These are phyloP conservation scores for Astragalus membranaceus DNA, from an alignment of 306 rosid species.

Conservation along the genomic window DNA sequence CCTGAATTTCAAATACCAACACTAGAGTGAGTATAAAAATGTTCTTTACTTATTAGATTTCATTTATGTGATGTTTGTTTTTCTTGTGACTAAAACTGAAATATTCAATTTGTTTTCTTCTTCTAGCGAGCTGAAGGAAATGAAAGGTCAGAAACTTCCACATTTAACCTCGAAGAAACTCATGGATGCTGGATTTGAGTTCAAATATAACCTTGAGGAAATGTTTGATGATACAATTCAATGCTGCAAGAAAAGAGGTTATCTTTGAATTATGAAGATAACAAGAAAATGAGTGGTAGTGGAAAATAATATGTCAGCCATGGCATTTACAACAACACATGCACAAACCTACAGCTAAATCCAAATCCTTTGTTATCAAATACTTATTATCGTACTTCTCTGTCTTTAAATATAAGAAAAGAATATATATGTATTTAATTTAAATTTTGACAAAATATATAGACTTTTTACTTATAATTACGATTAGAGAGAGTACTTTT, in stretches of 20 bases:
- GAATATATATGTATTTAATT: too few relatives aligned
- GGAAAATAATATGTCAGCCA: too few relatives aligned
- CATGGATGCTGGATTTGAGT: conserved; percentile 42
- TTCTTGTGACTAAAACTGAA: background rate
- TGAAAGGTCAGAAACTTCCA: background rate
- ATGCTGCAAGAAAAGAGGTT: conserved; percentile 19
- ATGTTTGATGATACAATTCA: conserved; percentile 38
- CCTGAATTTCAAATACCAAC: conserved; percentile 36
- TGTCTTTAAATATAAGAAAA: too few relatives aligned
- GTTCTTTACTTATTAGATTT: background rate
- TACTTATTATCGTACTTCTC: too few relatives aligned
- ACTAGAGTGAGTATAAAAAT: conserved; percentile 36
- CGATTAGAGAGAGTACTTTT: too few relatives aligned
- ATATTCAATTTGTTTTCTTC: background rate
- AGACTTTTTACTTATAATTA: too few relatives aligned
- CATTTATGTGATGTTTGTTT: background rate
- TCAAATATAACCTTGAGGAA: conserved; percentile 37
- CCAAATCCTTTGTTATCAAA: too few relatives aligned
- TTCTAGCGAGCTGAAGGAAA: conserved; percentile 28
- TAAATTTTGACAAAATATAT: too few relatives aligned
- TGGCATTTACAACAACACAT: too few relatives aligned
- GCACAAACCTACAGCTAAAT: too few relatives aligned
- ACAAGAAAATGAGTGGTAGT: background rate
- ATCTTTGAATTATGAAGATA: background rate
- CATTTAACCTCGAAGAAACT: conserved; percentile 43